Conservation (phyloP, 1,139 yeast genomes). For the Pichia sp. region DNA sequence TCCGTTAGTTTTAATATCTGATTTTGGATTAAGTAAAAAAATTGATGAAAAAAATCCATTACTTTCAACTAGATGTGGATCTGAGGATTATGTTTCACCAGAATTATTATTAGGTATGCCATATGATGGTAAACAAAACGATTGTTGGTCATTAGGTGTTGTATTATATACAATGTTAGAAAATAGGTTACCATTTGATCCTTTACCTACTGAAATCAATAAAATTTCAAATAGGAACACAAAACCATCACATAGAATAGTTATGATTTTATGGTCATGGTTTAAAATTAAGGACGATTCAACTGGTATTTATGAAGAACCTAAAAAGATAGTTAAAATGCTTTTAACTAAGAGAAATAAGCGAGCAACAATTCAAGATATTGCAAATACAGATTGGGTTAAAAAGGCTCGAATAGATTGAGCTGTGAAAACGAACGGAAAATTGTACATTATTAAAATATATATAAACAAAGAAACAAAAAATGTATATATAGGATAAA, state of each 20-base stretch:
- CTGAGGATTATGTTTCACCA: slow-evolving; percentile 93
- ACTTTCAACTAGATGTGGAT: slow-evolving; percentile 84
- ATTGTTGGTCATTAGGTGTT: slow-evolving; percentile 93
- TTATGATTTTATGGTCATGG: slow-evolving; percentile 93
- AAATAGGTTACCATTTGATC: slow-evolving; percentile 82
- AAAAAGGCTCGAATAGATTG: neutral
- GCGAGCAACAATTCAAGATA: slow-evolving; percentile 36
- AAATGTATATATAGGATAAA: neutral
- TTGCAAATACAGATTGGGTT: slow-evolving; percentile 19
- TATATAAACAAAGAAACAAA: neutral
- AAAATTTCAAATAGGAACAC: slow-evolving; percentile 35
- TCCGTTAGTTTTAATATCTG: slow-evolving; percentile 63
- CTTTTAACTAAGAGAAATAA: slow-evolving; percentile 48
- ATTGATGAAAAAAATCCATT: slow-evolving; percentile 53
- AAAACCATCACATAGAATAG: slow-evolving; percentile 80
- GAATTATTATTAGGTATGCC: slow-evolving; percentile 84
- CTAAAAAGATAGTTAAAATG: slow-evolving; percentile 46
- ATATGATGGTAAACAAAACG: slow-evolving; percentile 85
- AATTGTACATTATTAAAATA: neutral
- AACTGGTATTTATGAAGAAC: slow-evolving; percentile 26
- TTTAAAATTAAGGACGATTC: slow-evolving; percentile 32
- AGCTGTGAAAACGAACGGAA: neutral
- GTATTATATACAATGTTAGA: slow-evolving; percentile 78
- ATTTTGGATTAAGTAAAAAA: slow-evolving; percentile 77
- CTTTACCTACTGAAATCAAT: slow-evolving; percentile 37